phyloP scores from a whole-genome alignment of 371 early-diverging fungal genomes.

The Fennellomyces sp. region DNA sequence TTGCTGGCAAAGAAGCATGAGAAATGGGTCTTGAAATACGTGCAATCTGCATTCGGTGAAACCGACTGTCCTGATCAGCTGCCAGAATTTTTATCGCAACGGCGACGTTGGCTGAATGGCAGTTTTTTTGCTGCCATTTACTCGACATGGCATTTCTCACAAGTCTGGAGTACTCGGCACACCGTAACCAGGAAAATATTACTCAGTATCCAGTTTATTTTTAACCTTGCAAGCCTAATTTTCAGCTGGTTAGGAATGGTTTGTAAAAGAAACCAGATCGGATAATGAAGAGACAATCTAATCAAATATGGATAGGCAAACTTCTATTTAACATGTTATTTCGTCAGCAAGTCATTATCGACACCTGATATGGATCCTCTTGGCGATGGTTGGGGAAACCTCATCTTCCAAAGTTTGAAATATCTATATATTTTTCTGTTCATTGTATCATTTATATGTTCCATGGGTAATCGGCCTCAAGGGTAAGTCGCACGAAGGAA shows the following conservation, averaged over 20 bases:
- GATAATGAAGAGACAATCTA: not conserved
- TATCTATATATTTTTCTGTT: constrained; percentile 70
- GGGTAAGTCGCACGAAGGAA: constrained; percentile 51
- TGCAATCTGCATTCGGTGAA: constrained; percentile 73
- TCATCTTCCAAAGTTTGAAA: constrained; percentile 52
- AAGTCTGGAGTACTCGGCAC: constrained; percentile 68
- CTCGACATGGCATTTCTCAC: constrained; percentile 54
- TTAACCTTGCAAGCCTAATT: constrained; percentile 70
- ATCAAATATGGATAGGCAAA: constrained; percentile 52
- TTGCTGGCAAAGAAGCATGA: constrained; percentile 74
- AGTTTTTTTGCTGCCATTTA: constrained; percentile 75
- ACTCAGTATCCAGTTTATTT: constrained; percentile 70
- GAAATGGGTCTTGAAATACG: constrained; percentile 71
- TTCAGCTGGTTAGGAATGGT: constrained; percentile 85
- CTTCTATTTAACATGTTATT: constrained; percentile 80
- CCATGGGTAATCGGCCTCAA: constrained; percentile 87
- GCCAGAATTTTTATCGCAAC: constrained; percentile 85
- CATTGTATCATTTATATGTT: constrained; percentile 70
- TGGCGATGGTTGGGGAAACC: constrained; percentile 51
- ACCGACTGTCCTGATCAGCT: constrained; percentile 84
- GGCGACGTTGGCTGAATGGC: constrained; percentile 92
- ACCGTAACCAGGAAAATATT: constrained; percentile 61
- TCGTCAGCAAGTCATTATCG: constrained; percentile 60
- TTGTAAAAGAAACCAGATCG: constrained; percentile 27
- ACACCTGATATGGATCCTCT: constrained; percentile 49